Base-by-base conservation (phyloP, 371 early-diverging fungal species). In the Mortierella sp. region DNA sequence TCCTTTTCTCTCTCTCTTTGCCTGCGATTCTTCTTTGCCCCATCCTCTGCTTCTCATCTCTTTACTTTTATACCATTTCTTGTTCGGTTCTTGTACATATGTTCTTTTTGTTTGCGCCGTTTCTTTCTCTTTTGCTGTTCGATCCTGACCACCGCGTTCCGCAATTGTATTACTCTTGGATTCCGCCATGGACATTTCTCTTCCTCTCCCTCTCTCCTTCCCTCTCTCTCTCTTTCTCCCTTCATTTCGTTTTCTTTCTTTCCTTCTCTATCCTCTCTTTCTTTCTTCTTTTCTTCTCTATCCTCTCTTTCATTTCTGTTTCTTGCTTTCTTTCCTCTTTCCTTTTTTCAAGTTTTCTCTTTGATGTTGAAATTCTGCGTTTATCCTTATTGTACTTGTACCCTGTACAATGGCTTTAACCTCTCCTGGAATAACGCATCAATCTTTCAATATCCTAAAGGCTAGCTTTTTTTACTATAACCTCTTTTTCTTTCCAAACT, bases 361-460 rank as follows among this genome's bases (percentile, higher is more conserved):
- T 45, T 44, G 47, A 26, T 25, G 16, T 47, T 16, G n/a, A 29
- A 30, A 18, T 58, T 46, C n/a, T 16, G 14, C 50, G 21, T 26
- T 26, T 23, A 43, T 52, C 55, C 30, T 25, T 15, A 15, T 72
- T 28, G 82, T 80, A 52, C 84, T 79, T 71, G 63, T 81, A 64
- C 83, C 84, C 26, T 68, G 75, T 26, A 84, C 82, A 6, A 74
- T 70, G 51, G n/a, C 23, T 23, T 25, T 16, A 25, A 44, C n/a
- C 45, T 14, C 15, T 44, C 53, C 25, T 46, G 26, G 7, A 26
- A 18, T 14, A 26, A 12, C 61, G 51, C 52, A 7, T 43, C 64
- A 29, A 25, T 29, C 4, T 26, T 2, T 9, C 56, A 7, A 30
- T 50, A 1, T 25, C 60, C 30, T 29, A 67, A 12, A 57, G 57